Conservation (phyloP, 2,329 filamentous ascomycete genomes). For the Shiraia sp. region DNA sequence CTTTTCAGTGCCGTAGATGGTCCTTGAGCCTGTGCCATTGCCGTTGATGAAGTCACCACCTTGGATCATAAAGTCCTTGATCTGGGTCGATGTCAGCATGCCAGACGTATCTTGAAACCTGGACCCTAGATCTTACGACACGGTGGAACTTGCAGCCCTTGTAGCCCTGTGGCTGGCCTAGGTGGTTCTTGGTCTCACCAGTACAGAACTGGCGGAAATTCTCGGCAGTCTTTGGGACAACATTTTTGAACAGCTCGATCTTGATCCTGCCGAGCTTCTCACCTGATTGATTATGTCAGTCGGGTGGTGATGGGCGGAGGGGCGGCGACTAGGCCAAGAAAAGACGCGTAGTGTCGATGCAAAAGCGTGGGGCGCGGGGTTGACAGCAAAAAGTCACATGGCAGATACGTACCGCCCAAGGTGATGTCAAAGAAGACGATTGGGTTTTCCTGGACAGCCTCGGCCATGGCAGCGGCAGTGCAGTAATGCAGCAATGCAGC, state of each 20-base stretch:
- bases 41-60: constrained; percentile 94
- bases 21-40: constrained; percentile 85
- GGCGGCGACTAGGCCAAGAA: constrained; percentile 10
- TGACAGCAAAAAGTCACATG: constrained; percentile 8
- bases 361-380: too few relatives aligned
- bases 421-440: constrained; percentile 78
- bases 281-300: constrained; percentile 34
- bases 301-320: constrained; percentile 2
- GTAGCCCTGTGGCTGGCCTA: constrained; percentile 84
- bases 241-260: constrained; percentile 76
- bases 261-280: constrained; percentile 44
- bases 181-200: constrained; percentile 80
- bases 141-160: constrained; percentile 94
- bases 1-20: constrained; percentile 81
- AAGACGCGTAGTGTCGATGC: too few relatives aligned
- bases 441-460: constrained; percentile 47
- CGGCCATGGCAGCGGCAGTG: constrained; percentile 43
- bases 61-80: constrained; percentile 96
- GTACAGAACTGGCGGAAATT: constrained; percentile 98
- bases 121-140: constrained; percentile 64
- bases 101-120: background rate
- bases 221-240: constrained; percentile 85
- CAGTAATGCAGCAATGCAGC: constrained; percentile 10
- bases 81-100: constrained; percentile 57
- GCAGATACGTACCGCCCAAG: constrained; percentile 66